Conservation (phyloP, 1,284 basidiomycete genomes). For the Athelia psychrophila region DNA sequence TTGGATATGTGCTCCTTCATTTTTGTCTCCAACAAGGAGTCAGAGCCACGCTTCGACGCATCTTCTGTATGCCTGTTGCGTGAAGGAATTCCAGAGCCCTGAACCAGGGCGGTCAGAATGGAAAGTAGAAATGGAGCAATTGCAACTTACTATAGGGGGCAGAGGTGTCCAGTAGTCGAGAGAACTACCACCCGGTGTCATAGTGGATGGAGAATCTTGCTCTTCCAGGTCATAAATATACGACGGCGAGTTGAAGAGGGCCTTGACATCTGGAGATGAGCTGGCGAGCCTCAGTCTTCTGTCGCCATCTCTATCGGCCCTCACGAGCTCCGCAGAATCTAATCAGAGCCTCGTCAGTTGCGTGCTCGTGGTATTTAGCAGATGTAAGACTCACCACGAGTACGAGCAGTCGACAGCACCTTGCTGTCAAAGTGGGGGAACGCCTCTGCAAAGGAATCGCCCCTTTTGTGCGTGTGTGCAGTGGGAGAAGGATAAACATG, state of each 20-base stretch:
- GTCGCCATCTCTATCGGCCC: slow-evolving; percentile 68
- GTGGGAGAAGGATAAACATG: slow-evolving; percentile 76
- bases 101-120: slow-evolving; percentile 8
- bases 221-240: slow-evolving; percentile 77
- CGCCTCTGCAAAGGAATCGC: slow-evolving; percentile 92
- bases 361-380: slow-evolving; percentile 1
- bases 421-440: slow-evolving; percentile 98
- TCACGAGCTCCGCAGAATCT: slow-evolving; percentile 77
- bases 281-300: slow-evolving; percentile 79
- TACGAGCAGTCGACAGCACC: slow-evolving; percentile 75
- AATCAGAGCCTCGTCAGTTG: slow-evolving; percentile 7
- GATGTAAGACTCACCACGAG: slow-evolving; percentile 50
- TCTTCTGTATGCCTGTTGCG: slow-evolving; percentile 70
- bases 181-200: slow-evolving; percentile 43
- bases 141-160: slow-evolving; percentile 63
- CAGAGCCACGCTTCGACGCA: slow-evolving; percentile 80
- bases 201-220: slow-evolving; percentile 54
- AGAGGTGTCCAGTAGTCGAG: slow-evolving; percentile 75
- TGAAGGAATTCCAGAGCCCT: slow-evolving; percentile 65
- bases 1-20: slow-evolving; percentile 75
- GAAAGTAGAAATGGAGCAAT: slow-evolving; percentile 12
- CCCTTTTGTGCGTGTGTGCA: slow-evolving; percentile 72
- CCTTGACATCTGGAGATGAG: slow-evolving; percentile 93
- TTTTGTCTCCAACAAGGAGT: slow-evolving; percentile 85
- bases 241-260: slow-evolving; percentile 82